phyloP scores from a whole-genome alignment of 2,329 filamentous ascomycete species.

The Sporothrix globosa region DNA sequence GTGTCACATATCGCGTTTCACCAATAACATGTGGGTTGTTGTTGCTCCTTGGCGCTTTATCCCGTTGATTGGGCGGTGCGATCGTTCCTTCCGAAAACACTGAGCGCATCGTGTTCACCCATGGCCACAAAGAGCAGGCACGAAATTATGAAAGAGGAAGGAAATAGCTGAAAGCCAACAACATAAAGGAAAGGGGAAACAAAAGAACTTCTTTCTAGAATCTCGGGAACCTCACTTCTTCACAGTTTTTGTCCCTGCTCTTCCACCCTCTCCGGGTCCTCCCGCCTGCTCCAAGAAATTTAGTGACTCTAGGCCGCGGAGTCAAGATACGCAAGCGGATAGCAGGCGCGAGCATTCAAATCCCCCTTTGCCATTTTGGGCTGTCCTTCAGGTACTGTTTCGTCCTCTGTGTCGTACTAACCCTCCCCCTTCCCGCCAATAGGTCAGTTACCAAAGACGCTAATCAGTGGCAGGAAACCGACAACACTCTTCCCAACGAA shows the following conservation, averaged over 20 bases:
- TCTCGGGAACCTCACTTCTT: not conserved
- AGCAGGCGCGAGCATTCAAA: not conserved
- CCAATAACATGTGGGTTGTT: not conserved
- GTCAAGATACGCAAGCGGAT: no score
- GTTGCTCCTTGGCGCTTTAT: not conserved
- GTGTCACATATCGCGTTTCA: not conserved
- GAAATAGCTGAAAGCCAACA: not conserved
- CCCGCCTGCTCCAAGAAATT: not conserved
- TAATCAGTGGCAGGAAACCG: not conserved
- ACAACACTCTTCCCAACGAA: slow-evolving; percentile 15
- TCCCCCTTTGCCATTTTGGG: not conserved
- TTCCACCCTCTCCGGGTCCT: not conserved
- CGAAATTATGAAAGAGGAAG: not conserved
- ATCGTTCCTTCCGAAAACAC: slow-evolving; percentile 1
- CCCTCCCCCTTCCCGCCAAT: not conserved
- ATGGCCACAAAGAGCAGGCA: slow-evolving; percentile 1
- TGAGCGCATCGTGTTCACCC: not conserved
- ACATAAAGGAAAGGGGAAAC: no score
- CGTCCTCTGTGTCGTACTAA: not conserved
- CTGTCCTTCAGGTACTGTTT: no score
- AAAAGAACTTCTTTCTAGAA: not conserved
- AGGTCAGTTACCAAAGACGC: not conserved
- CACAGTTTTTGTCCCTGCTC: not conserved
- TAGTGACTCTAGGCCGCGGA: no score
- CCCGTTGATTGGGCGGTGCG: not conserved